Base-by-base conservation (phyloP, 2,329 filamentous ascomycete species). In the Cladosporium sp. region DNA sequence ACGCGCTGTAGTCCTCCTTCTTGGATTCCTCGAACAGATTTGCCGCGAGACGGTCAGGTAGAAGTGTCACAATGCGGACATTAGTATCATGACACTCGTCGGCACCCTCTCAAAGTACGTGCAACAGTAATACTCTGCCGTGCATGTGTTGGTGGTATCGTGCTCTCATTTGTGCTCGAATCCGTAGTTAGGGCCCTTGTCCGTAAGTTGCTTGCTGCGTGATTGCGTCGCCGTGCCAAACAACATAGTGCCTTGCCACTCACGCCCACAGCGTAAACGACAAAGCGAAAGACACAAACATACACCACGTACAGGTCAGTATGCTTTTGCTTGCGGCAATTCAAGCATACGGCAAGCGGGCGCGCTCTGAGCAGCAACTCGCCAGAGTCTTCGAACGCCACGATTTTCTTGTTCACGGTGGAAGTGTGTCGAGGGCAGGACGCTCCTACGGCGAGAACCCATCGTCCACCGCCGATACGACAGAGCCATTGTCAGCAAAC, bases 211-310 rank as follows among this genome's bases (percentile, higher is more conserved):
- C 53, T 57, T 57, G 53, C 53, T 57, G n/a, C 28, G 28, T 57
- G 30, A 34, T 57, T 57, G 53, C 53, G n/a, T 57, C 53, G 53
- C 53, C 53, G 28, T 36, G 53, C 30, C 53, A 57, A 57, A 57
- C 30, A 57, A 57, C 53, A 16, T 36, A 21, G 21, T 57, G 32
- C 5, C 16, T 36, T 5, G 10, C 21, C 53, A 36, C 53, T 36
- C n/a, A 36, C 53, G 32, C 32, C 30, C 4, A 36, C 53, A 34
- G 21, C 53, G 10, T n/a, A 36, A 3, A 16, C n/a, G 16, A 32
- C 53, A 57, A 57, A 57, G 53, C 28, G 18, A 13, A 5, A 11
- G 53, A 32, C 21, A 32, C 53, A 57, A 36, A 36, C 30, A 25
- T 18, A 25, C 28, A 36, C 53, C 30, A 57, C 18, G 16, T 25